Evolutionary conservation across 2,329 filamentous ascomycete genomes (phyloP), one percentile per base, ranked within the genome.

Genomic region (Ophiostoma fasciatum): DNA sequence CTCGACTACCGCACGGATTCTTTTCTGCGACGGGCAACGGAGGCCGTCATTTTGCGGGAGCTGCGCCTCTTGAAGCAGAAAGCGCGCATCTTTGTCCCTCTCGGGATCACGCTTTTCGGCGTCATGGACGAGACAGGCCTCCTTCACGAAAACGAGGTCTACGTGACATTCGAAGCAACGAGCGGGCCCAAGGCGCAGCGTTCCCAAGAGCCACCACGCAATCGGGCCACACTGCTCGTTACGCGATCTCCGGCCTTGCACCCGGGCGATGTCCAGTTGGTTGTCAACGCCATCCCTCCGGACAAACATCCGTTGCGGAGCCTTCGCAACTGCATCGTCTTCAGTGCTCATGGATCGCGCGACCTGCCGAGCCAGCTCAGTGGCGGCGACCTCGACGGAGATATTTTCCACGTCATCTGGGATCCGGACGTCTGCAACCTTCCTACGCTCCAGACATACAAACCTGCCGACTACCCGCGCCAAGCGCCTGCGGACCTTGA

Each of bases 351-450:
- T 28, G 84, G 85, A 0, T 19, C 46, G 0, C 71, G 84, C 13
- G 84, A 92, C 48, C 59, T 93, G 0, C 82, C 83, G 0, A 88
- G 81, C 42, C 69, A 78, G 52, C 62, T 93, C 0, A 79, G 78
- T 36, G 84, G 84, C 1, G 84, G 84, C 0, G 84, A 93, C 51
- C 64, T 93, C 0, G 83, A 90, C 44, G 84, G 84, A 0, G 85
- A 94, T 51, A 58, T 82, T 0, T 93, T 81, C 54, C 79, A 84
- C 44, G 58, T 92, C 33, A 81, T 92, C 32, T 90, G 71, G 64
- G 82, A 92, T 45, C 46, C 54, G 3, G 35, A 25, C 0, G 31
- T 49, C 4, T 41, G 47, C 0, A 49, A 53, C 0, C 61, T 74
- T 0, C 52, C 66, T 2, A 63, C 68, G 0, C 28, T 45, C 10